A percentile compares a stretch with the other conserved stretches of the same genome.
These are phyloP conservation scores for Ogataea naganishii DNA, from an alignment of 805 yeast genomes.

Conservation along the genomic window DNA sequence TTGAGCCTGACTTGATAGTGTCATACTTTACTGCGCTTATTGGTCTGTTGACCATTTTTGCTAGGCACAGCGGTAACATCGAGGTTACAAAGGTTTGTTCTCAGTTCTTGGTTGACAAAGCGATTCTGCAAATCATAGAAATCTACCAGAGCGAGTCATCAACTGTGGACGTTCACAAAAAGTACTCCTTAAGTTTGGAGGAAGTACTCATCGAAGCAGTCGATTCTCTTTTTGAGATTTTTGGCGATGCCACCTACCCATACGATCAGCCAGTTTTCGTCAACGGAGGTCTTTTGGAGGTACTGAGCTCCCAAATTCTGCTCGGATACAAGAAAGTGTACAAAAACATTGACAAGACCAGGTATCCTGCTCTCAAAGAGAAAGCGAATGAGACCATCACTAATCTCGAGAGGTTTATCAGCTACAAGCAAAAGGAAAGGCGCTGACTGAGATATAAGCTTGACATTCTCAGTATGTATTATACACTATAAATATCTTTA, in stretches of 20 bases:
- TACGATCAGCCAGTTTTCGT: slow-evolving; percentile 70
- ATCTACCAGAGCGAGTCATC: slow-evolving; percentile 7
- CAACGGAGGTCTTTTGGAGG: slow-evolving; percentile 33
- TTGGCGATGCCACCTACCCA: slow-evolving; percentile 58
- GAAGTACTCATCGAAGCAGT: slow-evolving; percentile 42
- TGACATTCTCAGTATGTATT: too few relatives aligned
- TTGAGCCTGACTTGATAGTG: slow-evolving; percentile 6
- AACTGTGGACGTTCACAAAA: slow-evolving; percentile 15
- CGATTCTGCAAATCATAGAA: slow-evolving; percentile 11
- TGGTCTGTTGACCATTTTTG: slow-evolving; percentile 18
- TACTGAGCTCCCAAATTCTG: slow-evolving; percentile 30
- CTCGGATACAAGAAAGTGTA: slow-evolving; percentile 43
- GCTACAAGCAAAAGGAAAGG: slow-evolving; percentile 53
- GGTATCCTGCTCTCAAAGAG: slow-evolving; percentile 44
- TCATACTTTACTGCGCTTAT: slow-evolving; percentile 13
- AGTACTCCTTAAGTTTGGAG: slow-evolving; percentile 17
- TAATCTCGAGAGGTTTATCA: slow-evolving; percentile 68
- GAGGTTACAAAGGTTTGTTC: slow-evolving; percentile 12
- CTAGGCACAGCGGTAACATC: slow-evolving; percentile 11
- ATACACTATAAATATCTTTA: too few relatives aligned
- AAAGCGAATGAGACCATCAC: slow-evolving; percentile 58
- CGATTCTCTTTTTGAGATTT: slow-evolving; percentile 67
- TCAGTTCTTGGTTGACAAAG: slow-evolving; percentile 18
- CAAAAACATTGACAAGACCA: slow-evolving; percentile 61
- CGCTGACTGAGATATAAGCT: too few relatives aligned